A percentile compares a stretch with the other conserved stretches of the same genome.
phyloP scores from a whole-genome alignment of 768 basidiomycete species.

The Flagelloscypha sp. region DNA sequence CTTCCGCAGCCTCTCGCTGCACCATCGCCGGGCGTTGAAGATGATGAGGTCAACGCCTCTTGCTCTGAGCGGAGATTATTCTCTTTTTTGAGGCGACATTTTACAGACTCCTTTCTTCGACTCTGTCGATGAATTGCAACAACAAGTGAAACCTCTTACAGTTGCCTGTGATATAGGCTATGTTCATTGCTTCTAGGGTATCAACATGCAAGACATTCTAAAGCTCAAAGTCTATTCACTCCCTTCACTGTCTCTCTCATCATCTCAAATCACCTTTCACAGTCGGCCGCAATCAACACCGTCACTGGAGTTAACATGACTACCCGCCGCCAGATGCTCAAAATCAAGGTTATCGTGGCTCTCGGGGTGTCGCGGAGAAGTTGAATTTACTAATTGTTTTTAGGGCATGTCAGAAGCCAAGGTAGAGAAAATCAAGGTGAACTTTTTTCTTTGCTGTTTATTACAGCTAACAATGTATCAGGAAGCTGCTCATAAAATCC shows the following conservation, averaged over 20 bases:
- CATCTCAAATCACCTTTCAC: conserved; percentile 1
- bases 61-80: conserved; percentile 1
- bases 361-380: too few species aligned
- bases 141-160: conserved; percentile 44
- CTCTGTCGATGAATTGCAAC: conserved; percentile 76
- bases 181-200: conserved; percentile 48
- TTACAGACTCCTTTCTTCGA: conserved; percentile 58
- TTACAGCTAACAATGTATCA: conserved; percentile 18
- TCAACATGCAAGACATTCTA: conserved; percentile 90
- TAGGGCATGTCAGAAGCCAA: conserved; percentile 96
- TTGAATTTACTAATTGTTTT: too few species aligned
- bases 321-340: conserved; percentile 79
- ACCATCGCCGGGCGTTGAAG: conserved; percentile 35
- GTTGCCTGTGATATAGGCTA: conserved; percentile 11
- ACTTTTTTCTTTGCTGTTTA: conserved; percentile 5
- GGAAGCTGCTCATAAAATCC: conserved; percentile 87
- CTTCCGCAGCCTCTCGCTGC: conserved; percentile 39
- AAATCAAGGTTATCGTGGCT: conserved; percentile 69
- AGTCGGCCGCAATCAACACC: conserved; percentile 79
- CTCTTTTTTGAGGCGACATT: background rate
- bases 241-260: conserved; percentile 8
- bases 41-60: conserved; percentile 27
- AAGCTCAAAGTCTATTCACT: conserved; percentile 68
- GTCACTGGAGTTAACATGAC: conserved; percentile 88
- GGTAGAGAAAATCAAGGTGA: conserved; percentile 91